Conservation (phyloP, 2,329 filamentous ascomycete genomes). For the Chaetomiaceae sp. region DNA sequence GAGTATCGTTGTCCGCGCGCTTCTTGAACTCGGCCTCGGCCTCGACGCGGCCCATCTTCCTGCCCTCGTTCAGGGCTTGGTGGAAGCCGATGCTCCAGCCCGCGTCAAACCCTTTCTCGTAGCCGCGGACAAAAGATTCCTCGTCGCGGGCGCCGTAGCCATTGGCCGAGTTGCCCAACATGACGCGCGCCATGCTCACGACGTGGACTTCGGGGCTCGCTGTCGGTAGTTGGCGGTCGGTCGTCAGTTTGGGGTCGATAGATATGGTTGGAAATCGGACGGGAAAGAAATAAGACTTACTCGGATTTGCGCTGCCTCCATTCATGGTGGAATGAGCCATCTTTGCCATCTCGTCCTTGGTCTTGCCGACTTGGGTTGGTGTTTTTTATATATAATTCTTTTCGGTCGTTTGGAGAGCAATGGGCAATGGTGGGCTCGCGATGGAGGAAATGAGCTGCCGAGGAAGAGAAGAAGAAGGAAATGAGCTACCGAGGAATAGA, state of each 20-base stretch:
- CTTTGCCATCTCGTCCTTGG: no score
- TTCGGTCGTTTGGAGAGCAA: no score
- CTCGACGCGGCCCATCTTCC: neutral
- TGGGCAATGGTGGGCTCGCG: no score
- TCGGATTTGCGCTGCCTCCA: no score
- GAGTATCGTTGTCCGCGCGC: neutral
- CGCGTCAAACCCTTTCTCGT: neutral
- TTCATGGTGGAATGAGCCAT: no score
- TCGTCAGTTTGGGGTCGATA: neutral
- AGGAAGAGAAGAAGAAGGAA: no score
- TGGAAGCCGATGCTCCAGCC: neutral
- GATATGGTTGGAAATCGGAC: no score
- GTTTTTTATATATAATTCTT: no score
- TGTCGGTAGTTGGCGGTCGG: neutral
- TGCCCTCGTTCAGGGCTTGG: neutral
- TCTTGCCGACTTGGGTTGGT: no score
- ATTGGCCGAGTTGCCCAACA: neutral
- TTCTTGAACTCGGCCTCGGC: neutral
- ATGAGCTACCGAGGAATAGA: no score
- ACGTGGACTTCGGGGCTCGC: neutral
- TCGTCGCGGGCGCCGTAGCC: neutral
- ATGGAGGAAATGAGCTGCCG: no score
- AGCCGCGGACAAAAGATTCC: neutral
- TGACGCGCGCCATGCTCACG: neutral
- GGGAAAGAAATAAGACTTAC: no score